phyloP scores from a whole-genome alignment of 257 asterid genomes.

The Penstemon barbatus region DNA sequence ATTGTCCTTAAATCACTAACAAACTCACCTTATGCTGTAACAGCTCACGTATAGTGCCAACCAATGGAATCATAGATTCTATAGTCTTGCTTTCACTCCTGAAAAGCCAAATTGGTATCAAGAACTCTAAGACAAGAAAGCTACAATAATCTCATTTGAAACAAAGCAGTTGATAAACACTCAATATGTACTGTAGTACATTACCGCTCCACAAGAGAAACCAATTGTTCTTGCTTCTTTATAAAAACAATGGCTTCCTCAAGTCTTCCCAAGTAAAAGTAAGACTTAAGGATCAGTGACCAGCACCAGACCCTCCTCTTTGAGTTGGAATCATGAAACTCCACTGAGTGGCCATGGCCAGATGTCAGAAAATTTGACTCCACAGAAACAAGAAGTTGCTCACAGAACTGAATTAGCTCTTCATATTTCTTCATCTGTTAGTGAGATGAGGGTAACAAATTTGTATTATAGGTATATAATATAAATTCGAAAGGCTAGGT shows the following conservation, averaged over 20 bases:
- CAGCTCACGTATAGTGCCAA: slow-evolving; percentile 67
- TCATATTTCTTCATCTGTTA: slow-evolving; percentile 77
- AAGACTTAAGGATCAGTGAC: slow-evolving; percentile 64
- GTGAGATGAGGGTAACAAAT: slow-evolving; percentile 28
- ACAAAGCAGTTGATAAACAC: slow-evolving; percentile 11
- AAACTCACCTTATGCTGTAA: slow-evolving; percentile 74
- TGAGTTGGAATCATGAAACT: slow-evolving; percentile 42
- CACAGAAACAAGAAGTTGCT: slow-evolving; percentile 56
- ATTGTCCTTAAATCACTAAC: slow-evolving; percentile 24
- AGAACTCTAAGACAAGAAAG: slow-evolving; percentile 26
- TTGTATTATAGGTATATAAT: slow-evolving; percentile 22
- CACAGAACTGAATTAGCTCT: slow-evolving; percentile 75
- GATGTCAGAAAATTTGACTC: slow-evolving; percentile 41
- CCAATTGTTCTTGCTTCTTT: slow-evolving; percentile 70
- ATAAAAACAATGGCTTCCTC: slow-evolving; percentile 77
- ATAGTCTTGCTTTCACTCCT: slow-evolving; percentile 48
- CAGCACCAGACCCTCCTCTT: slow-evolving; percentile 64
- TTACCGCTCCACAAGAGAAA: slow-evolving; percentile 52
- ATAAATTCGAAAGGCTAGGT: slow-evolving; percentile 13
- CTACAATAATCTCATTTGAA: slow-evolving; percentile 3
- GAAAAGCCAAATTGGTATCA: slow-evolving; percentile 33
- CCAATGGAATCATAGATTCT: slow-evolving; percentile 68
- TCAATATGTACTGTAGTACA: not conserved
- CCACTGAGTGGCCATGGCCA: slow-evolving; percentile 38
- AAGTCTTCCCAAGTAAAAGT: slow-evolving; percentile 77